Conservation (phyloP, 805 yeast species). For the Metschnikowia arizonensis region DNA sequence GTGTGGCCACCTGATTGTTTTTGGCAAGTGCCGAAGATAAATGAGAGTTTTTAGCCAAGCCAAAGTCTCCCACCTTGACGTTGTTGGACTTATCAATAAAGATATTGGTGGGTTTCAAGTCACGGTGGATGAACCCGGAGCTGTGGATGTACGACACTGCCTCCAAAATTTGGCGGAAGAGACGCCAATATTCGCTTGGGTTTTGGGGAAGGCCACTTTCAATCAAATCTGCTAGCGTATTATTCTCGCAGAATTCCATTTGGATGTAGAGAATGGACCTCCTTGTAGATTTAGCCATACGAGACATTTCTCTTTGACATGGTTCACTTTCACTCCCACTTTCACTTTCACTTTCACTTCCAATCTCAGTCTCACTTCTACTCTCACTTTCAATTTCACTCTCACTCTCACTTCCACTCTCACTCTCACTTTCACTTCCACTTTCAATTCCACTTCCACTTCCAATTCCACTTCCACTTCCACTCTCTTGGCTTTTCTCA, state of each 20-base stretch:
- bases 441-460: conserved; percentile 8
- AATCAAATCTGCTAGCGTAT: conserved; percentile 80
- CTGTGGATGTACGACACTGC: conserved; percentile 88
- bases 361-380: neutral
- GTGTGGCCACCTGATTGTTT: conserved; percentile 36
- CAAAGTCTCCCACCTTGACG: conserved; percentile 95
- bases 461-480: conserved; percentile 1
- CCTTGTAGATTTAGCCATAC: neutral
- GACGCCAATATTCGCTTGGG: conserved; percentile 82
- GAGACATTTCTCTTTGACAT: neutral
- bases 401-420: neutral
- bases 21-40: conserved; percentile 34
- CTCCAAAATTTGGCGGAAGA: conserved; percentile 81
- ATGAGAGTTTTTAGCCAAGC: conserved; percentile 88
- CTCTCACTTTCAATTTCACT: neutral
- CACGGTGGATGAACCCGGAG: conserved; percentile 93
- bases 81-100: conserved; percentile 88
- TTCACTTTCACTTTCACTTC: neutral
- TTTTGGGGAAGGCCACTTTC: conserved; percentile 63
- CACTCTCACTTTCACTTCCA: conserved; percentile 9
- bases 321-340: neutral
- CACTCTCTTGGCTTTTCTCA: conserved; percentile 22
- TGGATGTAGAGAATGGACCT: conserved; percentile 82
- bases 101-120: conserved; percentile 91
- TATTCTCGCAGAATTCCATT: conserved; percentile 98